Evolutionary conservation across 2,329 filamentous ascomycete species (phyloP).

Genomic region (Hypoxylon sp.): DNA sequence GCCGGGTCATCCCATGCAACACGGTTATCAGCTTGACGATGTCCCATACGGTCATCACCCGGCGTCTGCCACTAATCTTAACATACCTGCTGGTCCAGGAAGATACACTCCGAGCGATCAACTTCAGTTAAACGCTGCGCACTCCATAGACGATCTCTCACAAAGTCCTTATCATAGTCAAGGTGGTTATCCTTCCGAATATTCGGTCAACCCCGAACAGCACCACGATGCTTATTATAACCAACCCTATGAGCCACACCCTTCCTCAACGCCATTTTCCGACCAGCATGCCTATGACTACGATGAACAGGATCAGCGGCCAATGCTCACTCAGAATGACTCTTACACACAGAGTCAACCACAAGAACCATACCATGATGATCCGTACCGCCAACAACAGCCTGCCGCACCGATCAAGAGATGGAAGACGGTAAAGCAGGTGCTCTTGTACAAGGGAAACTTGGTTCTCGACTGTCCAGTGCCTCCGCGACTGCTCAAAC

Average conservation of each 20-base stretch:
- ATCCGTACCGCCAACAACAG: conserved; percentile 56
- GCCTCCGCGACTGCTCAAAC: conserved; percentile 87
- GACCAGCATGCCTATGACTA: conserved; percentile 76
- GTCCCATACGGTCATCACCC: conserved; percentile 73
- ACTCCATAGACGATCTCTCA: conserved; percentile 67
- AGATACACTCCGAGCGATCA: conserved; percentile 78
- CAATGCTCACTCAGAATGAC: conserved; percentile 80
- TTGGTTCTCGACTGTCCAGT: conserved; percentile 97
- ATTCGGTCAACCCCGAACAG: conserved; percentile 83
- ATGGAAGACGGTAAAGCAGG: conserved; percentile 99
- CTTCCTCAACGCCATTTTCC: conserved; percentile 70
- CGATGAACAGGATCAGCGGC: conserved; percentile 78
- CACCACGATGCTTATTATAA: conserved; percentile 92
- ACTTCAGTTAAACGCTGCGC: conserved; percentile 85
- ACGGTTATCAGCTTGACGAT: conserved; percentile 87
- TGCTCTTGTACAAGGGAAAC: conserved; percentile 97
- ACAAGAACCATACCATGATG: conserved; percentile 63
- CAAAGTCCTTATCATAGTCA: conserved; percentile 62
- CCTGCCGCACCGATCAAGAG: conserved; percentile 78
- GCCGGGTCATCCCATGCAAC: conserved; percentile 79
- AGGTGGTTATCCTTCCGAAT: conserved; percentile 74
- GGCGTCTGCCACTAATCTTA: conserved; percentile 64
- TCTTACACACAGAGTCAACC: conserved; percentile 58
- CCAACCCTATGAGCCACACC: conserved; percentile 82
- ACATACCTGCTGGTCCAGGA: conserved; percentile 76